Evolutionary conservation across 1,284 basidiomycete genomes (phyloP).

Genomic region (Puccinia triticina): DNA sequence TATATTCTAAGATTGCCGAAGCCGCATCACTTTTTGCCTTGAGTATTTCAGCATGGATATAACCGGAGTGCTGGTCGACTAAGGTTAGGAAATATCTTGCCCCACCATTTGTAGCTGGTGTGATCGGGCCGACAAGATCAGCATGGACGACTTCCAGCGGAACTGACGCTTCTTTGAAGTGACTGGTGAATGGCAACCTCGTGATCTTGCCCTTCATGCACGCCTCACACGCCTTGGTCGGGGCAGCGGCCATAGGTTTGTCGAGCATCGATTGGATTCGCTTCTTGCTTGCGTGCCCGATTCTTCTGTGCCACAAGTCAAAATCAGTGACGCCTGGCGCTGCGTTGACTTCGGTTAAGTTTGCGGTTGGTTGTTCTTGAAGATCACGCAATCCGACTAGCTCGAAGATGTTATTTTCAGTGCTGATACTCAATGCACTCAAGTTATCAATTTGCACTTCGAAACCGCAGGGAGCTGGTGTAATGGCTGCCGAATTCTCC

Average conservation of each 20-base stretch:
- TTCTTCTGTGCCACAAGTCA: not conserved
- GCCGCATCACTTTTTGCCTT: not conserved
- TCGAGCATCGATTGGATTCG: not conserved
- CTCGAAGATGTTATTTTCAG: not conserved
- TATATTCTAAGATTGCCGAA: not conserved
- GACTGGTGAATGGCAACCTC: not conserved
- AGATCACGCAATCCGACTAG: not conserved
- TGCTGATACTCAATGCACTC: no score
- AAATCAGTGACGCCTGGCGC: no score
- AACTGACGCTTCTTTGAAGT: not conserved
- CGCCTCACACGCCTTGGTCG: not conserved
- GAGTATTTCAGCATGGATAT: not conserved
- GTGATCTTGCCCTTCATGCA: not conserved
- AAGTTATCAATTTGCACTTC: no score
- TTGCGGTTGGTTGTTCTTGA: no score
- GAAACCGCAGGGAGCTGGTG: no score
- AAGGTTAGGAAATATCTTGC: not conserved
- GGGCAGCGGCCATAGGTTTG: no score
- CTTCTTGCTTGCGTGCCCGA: not conserved
- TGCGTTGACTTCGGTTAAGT: no score
- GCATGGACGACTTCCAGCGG: not conserved
- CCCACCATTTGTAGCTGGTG: not conserved
- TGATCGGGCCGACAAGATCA: not conserved
- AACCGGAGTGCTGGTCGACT: no score
- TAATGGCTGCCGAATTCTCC: not conserved